Evolutionary conservation across 2,329 filamentous ascomycete species (phyloP), one percentile per base, ranked within the genome.

Genomic region (Colletotrichum lupini): DNA sequence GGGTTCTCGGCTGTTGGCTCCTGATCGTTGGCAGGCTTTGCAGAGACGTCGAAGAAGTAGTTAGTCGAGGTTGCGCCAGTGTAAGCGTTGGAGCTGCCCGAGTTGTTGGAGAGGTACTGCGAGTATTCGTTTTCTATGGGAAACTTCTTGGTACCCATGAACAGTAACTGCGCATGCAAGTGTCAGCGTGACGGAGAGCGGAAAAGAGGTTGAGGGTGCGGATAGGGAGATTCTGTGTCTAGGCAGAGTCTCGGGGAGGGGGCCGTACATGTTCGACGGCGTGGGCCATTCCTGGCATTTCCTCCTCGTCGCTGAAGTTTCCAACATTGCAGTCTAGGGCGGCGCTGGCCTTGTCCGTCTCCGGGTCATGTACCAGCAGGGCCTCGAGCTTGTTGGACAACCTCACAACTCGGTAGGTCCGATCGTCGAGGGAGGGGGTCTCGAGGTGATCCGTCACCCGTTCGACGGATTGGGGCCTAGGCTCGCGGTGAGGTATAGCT

Each of bases 61-160:
- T 98, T 98, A 75, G 97, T 99, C 65, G 96, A 97, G 1, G 95
- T 98, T 5, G 94, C 88, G 19, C 93, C 95, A 1, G 97, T 99
- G 82, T 97, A 98, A 68, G 97, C 97, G 82, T 99, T 99, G 32
- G 95, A 98, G 80, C 93, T 92, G 68, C 97, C 97, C 11, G 95
- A 97, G 82, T 98, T 93, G 73, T 94, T 89, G 64, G 95, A 94
- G 67, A 99, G 90, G 82, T 97, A 99, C 81, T 96, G 93, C 79
- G 94, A 95, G 86, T 99, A 99, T 76, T 94, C 96, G 82, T 99
- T 98, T 84, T 98, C 96, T 81, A 92, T 90, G 0, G 97, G 97
- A 80, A 97, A 99, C 90, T 98, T 99, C 83, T 98, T 93, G 8
- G 97, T 99, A 62, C 97, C 97, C 97, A 99, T 98, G 86, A 99